A percentile compares a stretch with the other conserved stretches of the same genome.
Conservation (phyloP, 306 rosid species). For the Gastrolobium villosum region DNA sequence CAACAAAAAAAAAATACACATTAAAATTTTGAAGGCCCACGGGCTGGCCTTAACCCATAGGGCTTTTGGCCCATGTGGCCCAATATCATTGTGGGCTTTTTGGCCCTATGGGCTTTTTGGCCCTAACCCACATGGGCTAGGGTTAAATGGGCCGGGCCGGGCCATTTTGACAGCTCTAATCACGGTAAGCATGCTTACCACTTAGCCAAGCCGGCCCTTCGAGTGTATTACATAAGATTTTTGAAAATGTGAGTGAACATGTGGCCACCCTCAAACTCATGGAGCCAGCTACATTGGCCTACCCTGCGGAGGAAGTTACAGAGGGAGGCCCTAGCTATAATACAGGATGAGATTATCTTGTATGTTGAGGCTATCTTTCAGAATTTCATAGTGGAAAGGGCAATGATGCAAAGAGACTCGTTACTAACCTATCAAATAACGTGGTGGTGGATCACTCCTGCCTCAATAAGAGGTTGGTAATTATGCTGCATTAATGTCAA, state of each 20-base stretch:
- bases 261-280: slow-evolving; percentile 8
- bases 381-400: slow-evolving; percentile 13
- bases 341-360: background rate
- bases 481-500: slow-evolving; percentile 1
- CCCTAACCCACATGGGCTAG: too few relatives aligned
- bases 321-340: slow-evolving; percentile 3
- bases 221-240: slow-evolving; percentile 30
- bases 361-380: slow-evolving; percentile 7
- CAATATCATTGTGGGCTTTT: too few relatives aligned
- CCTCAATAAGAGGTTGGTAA: background rate
- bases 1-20: too few relatives aligned
- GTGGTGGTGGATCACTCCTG: slow-evolving; percentile 8
- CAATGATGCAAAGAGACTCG: slow-evolving; percentile 18
- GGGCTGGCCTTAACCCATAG: too few relatives aligned
- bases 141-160: too few relatives aligned
- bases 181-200: too few relatives aligned
- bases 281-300: slow-evolving; percentile 14
- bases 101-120: too few relatives aligned
- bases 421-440: background rate
- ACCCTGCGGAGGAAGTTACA: slow-evolving; percentile 27
- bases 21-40: too few relatives aligned
- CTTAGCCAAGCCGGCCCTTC: too few relatives aligned
- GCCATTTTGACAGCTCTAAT: too few relatives aligned
- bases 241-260: slow-evolving; percentile 19
- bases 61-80: too few relatives aligned